phyloP scores from a whole-genome alignment of 2,329 filamentous ascomycete species.

The Calonectria multiphialidica region DNA sequence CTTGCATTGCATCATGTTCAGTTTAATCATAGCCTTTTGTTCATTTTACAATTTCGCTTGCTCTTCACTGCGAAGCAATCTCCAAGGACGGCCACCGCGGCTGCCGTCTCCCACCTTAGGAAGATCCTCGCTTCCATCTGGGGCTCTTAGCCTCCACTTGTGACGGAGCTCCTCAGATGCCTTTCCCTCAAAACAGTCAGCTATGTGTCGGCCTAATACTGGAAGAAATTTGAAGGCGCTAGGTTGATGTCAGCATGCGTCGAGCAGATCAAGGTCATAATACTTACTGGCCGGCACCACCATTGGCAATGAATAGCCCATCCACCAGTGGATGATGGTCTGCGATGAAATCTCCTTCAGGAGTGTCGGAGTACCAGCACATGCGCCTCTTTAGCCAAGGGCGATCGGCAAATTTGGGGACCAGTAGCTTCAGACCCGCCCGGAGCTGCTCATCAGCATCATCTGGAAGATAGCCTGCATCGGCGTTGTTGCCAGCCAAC shows the following conservation, averaged over 20 bases:
- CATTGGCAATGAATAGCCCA: neutral
- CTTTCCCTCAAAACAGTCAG: constrained; percentile 14
- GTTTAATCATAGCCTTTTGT: too few species aligned
- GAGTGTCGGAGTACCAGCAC: neutral
- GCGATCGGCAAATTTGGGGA: neutral
- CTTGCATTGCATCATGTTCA: too few species aligned
- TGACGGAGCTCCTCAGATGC: constrained; percentile 4
- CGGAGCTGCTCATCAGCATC: too few species aligned
- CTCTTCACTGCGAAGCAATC: neutral
- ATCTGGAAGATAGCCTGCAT: too few species aligned
- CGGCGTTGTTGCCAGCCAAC: too few species aligned
- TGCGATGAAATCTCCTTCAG: neutral
- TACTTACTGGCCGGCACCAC: neutral
- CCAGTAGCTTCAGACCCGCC: neutral
- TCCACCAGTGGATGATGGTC: neutral
- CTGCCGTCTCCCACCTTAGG: neutral
- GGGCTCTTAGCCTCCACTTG: constrained; percentile 12
- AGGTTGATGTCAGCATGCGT: neutral
- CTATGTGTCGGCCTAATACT: constrained; percentile 16
- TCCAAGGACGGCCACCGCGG: neutral
- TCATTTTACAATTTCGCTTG: neutral
- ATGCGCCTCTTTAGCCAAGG: neutral
- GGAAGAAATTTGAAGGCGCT: constrained; percentile 33
- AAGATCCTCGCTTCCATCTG: neutral
- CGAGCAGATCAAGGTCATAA: neutral